Evolutionary conservation across 2,329 filamentous ascomycete genomes (phyloP), one percentile per base, ranked within the genome.

Genomic region (Chrysoporthe cubensis): DNA sequence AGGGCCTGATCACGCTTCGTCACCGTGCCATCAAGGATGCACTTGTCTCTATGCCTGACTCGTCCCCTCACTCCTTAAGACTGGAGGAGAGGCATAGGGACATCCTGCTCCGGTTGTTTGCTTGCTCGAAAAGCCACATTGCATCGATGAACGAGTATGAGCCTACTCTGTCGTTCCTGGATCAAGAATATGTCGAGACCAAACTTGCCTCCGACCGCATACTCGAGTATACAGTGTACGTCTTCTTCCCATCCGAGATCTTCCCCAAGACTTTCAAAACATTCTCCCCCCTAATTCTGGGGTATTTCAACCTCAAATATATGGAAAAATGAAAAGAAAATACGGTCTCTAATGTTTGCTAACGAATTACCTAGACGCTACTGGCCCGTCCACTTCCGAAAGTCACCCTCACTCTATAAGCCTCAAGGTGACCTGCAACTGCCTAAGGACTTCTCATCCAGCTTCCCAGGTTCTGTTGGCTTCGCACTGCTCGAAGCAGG

Each of bases 11-110:
- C 32, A 63, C 61, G 11, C 61, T 52, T 14, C 61, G 44, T 18
- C 61, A 63, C n/a, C 26, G 44, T 54, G 46, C 61, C 46, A 63
- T 63, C 61, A 63, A 63, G 61, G 6, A 62, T 21, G 59, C 59
- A 14, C 59, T 62, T 34, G 59, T 62, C 4, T 26, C 59, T 9
- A 62, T 62, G 5, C 59, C 59, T 34, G 59, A 62, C 7, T 62
- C 59, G 21, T 40, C 59, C 13, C 32, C 59, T 21, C 26, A 32
- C 14, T 62, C 59, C 4, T 43, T 62, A 4, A 34, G 42, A 13
- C 32, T 62, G 59, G 34, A 62, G 26, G 26, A 46, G 16, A 62
- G 59, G 44, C 59, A 62, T 40, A 44, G 26, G 21, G 59, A 48
- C n/a, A 5, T 62, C 8, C 59, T 50, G 26, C 42, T 50, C 3